These are phyloP conservation scores for Alternaria brassicicola DNA, from an alignment of 2,329 filamentous ascomycete species.

Conservation along the genomic window DNA sequence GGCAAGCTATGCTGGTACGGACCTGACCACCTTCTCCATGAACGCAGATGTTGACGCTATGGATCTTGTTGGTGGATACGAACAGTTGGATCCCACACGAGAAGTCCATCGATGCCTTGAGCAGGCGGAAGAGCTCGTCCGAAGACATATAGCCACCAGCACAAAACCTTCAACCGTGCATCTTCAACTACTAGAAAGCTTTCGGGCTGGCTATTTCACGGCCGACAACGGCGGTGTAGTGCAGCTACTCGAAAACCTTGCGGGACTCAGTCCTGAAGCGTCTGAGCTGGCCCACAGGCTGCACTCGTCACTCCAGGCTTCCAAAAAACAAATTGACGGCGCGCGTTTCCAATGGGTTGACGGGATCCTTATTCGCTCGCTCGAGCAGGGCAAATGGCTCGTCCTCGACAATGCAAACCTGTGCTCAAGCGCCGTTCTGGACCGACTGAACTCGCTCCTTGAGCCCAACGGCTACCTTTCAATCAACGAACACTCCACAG, in stretches of 20 bases:
- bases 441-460: constrained; percentile 90
- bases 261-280: constrained; percentile 19
- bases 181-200: constrained; percentile 30
- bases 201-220: constrained; percentile 13
- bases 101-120: constrained; percentile 68
- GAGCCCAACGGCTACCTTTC: constrained; percentile 87
- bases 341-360: constrained; percentile 96
- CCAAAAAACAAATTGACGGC: constrained; percentile 64
- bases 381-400: constrained; percentile 87
- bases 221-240: constrained; percentile 8
- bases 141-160: constrained; percentile 37
- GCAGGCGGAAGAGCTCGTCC: constrained; percentile 60
- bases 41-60: constrained; percentile 97
- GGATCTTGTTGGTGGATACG: constrained; percentile 95
- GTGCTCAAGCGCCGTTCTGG: constrained; percentile 92
- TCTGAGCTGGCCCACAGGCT: constrained; percentile 55
- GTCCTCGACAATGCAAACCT: constrained; percentile 97
- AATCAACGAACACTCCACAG: constrained; percentile 89
- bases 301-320: constrained; percentile 58
- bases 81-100: constrained; percentile 85
- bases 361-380: constrained; percentile 84
- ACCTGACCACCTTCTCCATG: constrained; percentile 81
- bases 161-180: constrained; percentile 12
- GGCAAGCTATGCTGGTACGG: constrained; percentile 77
- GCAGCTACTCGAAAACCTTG: constrained; percentile 19